These are phyloP conservation scores for Aurinia saxatilis DNA, from an alignment of 345 rosid species.

Conservation along the genomic window DNA sequence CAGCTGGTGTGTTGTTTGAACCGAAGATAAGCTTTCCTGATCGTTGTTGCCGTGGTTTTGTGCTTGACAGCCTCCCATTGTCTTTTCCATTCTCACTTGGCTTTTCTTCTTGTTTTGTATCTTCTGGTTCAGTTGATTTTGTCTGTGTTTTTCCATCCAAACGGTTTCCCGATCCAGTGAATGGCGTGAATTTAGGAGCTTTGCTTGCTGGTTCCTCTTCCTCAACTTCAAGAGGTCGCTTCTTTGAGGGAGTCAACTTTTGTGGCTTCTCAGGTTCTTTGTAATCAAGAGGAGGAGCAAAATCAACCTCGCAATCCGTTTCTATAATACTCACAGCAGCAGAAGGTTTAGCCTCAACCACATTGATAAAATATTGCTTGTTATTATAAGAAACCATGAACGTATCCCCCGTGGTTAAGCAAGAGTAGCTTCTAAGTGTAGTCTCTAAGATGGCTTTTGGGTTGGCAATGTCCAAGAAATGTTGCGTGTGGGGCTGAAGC, in stretches of 20 bases:
- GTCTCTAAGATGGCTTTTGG: conserved; percentile 83
- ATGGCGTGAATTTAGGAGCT: conserved; percentile 38
- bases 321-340: conserved; percentile 60
- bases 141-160: too few relatives aligned
- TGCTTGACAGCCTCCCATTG: too few relatives aligned
- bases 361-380: conserved; percentile 49
- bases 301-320: conserved; percentile 72
- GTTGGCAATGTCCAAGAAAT: conserved; percentile 56
- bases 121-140: too few relatives aligned
- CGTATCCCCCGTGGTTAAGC: conserved; percentile 58
- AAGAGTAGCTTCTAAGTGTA: conserved; percentile 60
- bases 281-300: conserved; percentile 62
- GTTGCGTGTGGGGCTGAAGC: conserved; percentile 59
- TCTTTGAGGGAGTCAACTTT: conserved; percentile 18
- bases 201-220: conserved; percentile 43
- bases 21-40: too few relatives aligned
- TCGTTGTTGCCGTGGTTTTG: too few relatives aligned
- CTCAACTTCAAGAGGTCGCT: conserved; percentile 34
- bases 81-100: too few relatives aligned
- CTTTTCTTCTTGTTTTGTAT: too few relatives aligned
- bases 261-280: conserved; percentile 47
- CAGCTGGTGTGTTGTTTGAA: too few relatives aligned
- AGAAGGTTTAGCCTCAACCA: conserved; percentile 60
- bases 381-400: conserved; percentile 66
- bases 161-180: too few relatives aligned